Evolutionary conservation across 352 stramenopile genomes (phyloP).

Genomic region (Globisporangium acanthophoron): DNA sequence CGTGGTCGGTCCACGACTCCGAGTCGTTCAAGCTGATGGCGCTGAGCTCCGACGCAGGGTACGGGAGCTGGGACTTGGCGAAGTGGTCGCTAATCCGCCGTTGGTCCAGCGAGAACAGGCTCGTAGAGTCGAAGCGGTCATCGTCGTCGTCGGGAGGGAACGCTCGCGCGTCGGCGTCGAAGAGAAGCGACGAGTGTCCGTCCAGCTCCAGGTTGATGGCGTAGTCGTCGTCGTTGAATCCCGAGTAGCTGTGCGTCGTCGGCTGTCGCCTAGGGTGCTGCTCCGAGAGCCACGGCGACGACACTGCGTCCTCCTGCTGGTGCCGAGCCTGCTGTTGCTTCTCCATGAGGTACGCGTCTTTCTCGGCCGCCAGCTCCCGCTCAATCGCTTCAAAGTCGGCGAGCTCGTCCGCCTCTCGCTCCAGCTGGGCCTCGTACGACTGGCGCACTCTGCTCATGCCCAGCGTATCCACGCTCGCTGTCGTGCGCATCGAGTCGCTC

Average conservation of each 20-base stretch:
- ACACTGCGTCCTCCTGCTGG: constrained; percentile 2
- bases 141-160: constrained; percentile 6
- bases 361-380: constrained; percentile 54
- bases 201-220: constrained; percentile 34
- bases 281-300: neutral
- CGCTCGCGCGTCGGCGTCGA: constrained; percentile 18
- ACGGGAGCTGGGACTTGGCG: neutral
- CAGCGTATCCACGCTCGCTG: constrained; percentile 48
- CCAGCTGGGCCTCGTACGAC: constrained; percentile 48
- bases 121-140: constrained; percentile 3
- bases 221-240: neutral
- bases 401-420: constrained; percentile 66
- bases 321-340: constrained; percentile 17
- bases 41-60: constrained; percentile 46
- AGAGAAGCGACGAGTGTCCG: constrained; percentile 40
- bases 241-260: neutral
- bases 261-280: neutral
- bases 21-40: constrained; percentile 80
- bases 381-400: constrained; percentile 78
- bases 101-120: constrained; percentile 9
- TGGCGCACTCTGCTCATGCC: constrained; percentile 45
- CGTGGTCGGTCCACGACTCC: constrained; percentile 59
- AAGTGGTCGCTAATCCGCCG: constrained; percentile 19
- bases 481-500: constrained; percentile 18
- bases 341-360: constrained; percentile 49